Evolutionary conservation across 2,329 filamentous ascomycete species (phyloP).

Genomic region (Colletotrichum sp.): DNA sequence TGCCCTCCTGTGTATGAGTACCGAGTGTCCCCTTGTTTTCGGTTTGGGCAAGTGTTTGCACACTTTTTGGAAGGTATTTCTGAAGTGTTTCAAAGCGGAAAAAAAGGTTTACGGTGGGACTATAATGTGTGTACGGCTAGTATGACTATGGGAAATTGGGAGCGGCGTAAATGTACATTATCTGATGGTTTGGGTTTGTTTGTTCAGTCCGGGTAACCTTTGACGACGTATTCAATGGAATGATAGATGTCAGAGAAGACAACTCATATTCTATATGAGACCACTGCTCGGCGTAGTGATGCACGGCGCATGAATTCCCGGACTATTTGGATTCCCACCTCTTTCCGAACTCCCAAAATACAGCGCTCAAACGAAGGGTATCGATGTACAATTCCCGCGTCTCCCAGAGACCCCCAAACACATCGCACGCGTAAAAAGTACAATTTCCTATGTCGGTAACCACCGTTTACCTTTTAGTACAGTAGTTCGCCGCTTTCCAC

Average conservation of each 20-base stretch:
- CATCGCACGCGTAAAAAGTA: background rate
- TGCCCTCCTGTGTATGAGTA: background rate
- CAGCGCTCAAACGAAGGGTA: background rate
- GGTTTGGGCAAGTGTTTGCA: background rate
- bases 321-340: background rate
- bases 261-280: background rate
- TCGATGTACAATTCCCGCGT: background rate
- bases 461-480: conserved; percentile 25
- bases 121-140: background rate
- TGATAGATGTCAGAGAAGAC: background rate
- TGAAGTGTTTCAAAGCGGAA: background rate
- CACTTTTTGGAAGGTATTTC: background rate
- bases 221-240: background rate
- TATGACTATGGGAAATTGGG: background rate
- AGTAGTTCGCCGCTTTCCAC: conserved; percentile 44
- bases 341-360: background rate
- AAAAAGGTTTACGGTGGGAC: background rate
- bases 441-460: background rate
- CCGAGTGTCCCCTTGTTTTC: background rate
- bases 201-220: background rate
- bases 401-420: background rate
- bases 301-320: background rate
- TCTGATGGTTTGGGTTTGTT: background rate
- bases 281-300: background rate
- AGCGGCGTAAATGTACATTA: background rate